Base-by-base conservation (phyloP, 495 filamentous ascomycete genomes). In the Aspergillus sclerotioniger region DNA sequence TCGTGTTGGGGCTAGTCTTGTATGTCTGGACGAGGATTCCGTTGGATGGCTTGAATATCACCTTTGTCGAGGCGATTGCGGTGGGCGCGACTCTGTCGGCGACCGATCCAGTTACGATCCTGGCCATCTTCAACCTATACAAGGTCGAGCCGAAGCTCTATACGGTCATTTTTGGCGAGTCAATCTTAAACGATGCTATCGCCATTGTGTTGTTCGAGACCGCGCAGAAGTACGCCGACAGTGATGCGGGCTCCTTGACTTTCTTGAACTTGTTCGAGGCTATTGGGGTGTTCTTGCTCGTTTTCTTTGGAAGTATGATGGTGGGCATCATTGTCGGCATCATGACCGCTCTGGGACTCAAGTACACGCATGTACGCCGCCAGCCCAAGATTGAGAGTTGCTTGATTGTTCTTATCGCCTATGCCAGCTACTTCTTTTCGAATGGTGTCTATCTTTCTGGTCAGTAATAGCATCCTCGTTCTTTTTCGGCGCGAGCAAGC, bases 131-230 rank as follows among this genome's bases (percentile, higher is more conserved):
- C 84, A 98, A 96, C 68, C 88, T 95, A 1, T 98, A 97, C 80
- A 96, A 97, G 73, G 94, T 98, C 51, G 94, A 98, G 70, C 94
- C 94, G 9, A 97, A 97, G 73, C 82, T 98, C 6, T 98, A 98
- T 70, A 98, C 94, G 7, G 82, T 98, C 62, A 98, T 98, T 57
- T 98, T 98, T 70, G 94, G 94, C 64, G 94, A 98, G 72, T 96
- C 92, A 32, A 98, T 98, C 52, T 76, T 98, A 49, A 98, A 98
- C 69, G 94, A 98, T 79, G 94, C 94, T 16, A 90, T 98, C 62
- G 94, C 94, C 43, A 98, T 98, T 68, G 94, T 98, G 58, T 83
- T 98, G 63, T 98, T 98, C 73, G 95, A 98, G 75, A 97, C 94
- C 0, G 95, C 94, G 13, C 91, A 96, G 70, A 86, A 87, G 65